Evolutionary conservation across 495 filamentous ascomycete genomes (phyloP).

Genomic region (Massariosphaeria phaeospora): DNA sequence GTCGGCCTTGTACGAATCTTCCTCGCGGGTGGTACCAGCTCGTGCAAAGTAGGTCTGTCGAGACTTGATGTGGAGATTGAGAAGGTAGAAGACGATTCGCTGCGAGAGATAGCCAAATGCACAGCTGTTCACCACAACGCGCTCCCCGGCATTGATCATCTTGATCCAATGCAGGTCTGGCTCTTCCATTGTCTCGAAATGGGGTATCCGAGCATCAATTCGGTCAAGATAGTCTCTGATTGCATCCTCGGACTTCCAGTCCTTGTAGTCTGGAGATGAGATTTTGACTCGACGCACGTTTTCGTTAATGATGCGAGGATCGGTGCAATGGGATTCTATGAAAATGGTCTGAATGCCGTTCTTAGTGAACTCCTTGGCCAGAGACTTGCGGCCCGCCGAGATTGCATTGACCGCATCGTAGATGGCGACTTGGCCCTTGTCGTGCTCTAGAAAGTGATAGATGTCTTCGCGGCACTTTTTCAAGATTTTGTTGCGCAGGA

Average conservation of each 20-base stretch:
- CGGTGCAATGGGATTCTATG: constrained; percentile 90
- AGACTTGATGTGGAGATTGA: constrained; percentile 94
- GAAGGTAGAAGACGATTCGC: constrained; percentile 94
- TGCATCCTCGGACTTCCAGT: constrained; percentile 86
- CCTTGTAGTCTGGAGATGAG: constrained; percentile 92
- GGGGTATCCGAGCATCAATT: constrained; percentile 85
- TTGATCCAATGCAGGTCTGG: constrained; percentile 93
- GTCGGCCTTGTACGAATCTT: constrained; percentile 87
- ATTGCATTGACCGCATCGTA: constrained; percentile 98
- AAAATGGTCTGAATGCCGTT: constrained; percentile 94
- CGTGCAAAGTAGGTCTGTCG: constrained; percentile 91
- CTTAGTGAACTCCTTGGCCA: constrained; percentile 94
- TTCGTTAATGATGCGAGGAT: constrained; percentile 89
- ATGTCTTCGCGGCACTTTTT: constrained; percentile 98
- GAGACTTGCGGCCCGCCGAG: constrained; percentile 70
- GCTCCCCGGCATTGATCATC: constrained; percentile 98
- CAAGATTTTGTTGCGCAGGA: constrained; percentile 91
- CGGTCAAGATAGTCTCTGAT: constrained; percentile 84
- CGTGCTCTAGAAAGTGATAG: constrained; percentile 89
- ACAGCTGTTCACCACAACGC: constrained; percentile 88
- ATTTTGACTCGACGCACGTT: constrained; percentile 98
- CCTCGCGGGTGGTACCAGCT: constrained; percentile 64
- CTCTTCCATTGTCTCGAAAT: constrained; percentile 96
- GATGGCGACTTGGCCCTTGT: constrained; percentile 97
- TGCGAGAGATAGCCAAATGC: constrained; percentile 93